Evolutionary conservation across 805 yeast genomes (phyloP).

Genomic region (Kodamaea lidongshanica): DNA sequence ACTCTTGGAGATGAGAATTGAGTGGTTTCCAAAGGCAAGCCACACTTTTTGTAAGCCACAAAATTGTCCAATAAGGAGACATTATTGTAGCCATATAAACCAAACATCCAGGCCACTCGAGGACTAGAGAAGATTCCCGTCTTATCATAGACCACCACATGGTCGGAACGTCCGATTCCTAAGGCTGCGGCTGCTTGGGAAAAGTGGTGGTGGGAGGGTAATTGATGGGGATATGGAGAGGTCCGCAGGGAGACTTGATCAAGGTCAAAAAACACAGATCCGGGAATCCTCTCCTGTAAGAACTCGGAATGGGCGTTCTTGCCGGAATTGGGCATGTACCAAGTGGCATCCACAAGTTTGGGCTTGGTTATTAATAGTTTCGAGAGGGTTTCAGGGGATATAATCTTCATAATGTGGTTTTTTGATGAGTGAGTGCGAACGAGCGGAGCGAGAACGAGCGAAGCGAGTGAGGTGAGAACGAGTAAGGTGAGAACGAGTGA

Average conservation of each 20-base stretch:
- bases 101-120: conserved; percentile 87
- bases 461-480: too few species aligned
- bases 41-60: conserved; percentile 36
- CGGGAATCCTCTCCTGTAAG: conserved; percentile 50
- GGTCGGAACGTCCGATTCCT: conserved; percentile 52
- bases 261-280: conserved; percentile 71
- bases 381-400: too few species aligned
- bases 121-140: conserved; percentile 84
- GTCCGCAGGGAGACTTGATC: conserved; percentile 56
- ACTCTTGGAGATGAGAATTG: too few species aligned
- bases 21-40: conserved; percentile 2
- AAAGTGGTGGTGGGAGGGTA: conserved; percentile 59
- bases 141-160: conserved; percentile 76
- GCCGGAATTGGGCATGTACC: conserved; percentile 82
- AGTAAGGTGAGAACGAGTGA: too few species aligned
- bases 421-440: too few species aligned
- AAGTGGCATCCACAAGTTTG: conserved; percentile 86
- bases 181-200: conserved; percentile 45
- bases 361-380: too few species aligned
- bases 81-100: conserved; percentile 67
- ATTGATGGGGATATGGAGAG: conserved; percentile 84
- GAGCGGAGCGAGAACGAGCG: too few species aligned
- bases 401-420: too few species aligned
- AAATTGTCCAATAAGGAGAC: conserved; percentile 70
- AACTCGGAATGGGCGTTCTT: conserved; percentile 56